Percentiles rank a stretch among this genome's conserved stretches.
These are phyloP conservation scores for Fusarium foetens DNA, from an alignment of 2,329 filamentous ascomycete genomes.

Conservation along the genomic window DNA sequence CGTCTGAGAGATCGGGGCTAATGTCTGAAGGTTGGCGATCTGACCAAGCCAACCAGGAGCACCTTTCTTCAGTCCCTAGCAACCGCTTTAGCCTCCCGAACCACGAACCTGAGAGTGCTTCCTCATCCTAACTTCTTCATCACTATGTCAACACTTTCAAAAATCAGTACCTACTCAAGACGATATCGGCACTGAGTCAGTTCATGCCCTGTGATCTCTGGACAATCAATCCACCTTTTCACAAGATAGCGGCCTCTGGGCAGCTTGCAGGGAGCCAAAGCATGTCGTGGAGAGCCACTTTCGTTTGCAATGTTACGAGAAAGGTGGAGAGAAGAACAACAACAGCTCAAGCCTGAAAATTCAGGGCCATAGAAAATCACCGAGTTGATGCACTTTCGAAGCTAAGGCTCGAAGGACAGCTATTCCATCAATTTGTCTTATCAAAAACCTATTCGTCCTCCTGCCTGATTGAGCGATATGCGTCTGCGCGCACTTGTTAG, in stretches of 20 bases:
- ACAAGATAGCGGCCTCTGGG: background rate
- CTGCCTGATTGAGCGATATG: background rate
- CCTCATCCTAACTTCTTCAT: background rate
- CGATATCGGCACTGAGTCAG: background rate
- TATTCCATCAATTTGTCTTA: background rate
- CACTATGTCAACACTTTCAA: background rate
- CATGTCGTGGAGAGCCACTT: background rate
- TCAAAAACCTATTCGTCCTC: background rate
- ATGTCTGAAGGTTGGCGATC: background rate
- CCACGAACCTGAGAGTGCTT: background rate
- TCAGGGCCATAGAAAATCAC: background rate
- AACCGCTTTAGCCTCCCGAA: background rate
- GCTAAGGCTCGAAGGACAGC: background rate
- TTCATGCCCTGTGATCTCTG: background rate
- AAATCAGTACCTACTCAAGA: background rate
- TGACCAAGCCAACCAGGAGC: background rate
- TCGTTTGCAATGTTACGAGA: background rate
- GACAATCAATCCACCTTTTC: background rate
- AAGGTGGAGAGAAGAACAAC: background rate
- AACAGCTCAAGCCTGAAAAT: background rate
- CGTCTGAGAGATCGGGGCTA: background rate
- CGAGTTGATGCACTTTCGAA: background rate
- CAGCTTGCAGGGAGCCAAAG: background rate
- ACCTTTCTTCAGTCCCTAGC: background rate
- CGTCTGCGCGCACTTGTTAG: background rate